Evolutionary conservation across 2,329 filamentous ascomycete genomes (phyloP).

Genomic region (Trichoderma breve): DNA sequence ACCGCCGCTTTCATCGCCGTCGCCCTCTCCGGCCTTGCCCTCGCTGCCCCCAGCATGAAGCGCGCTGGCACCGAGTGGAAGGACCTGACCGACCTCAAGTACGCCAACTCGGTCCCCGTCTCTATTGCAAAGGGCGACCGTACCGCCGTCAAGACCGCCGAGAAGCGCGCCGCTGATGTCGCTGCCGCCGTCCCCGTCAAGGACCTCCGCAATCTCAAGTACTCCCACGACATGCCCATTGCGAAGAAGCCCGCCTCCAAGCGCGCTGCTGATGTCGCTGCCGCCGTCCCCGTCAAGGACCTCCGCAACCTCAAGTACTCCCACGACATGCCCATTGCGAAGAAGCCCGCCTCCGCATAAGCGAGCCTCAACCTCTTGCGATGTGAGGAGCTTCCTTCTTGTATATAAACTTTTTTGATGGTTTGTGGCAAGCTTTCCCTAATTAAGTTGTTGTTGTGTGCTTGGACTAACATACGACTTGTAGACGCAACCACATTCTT

Average conservation of each 20-base stretch:
- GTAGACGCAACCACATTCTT: not conserved
- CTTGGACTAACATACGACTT: not conserved
- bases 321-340: not conserved
- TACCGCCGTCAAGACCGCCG: not conserved
- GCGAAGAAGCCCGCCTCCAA: not conserved
- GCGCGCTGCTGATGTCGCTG: not conserved
- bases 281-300: conserved; percentile 6
- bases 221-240: conserved; percentile 1
- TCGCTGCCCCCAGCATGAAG: conserved; percentile 12
- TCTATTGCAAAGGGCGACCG: not conserved
- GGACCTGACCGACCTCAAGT: conserved; percentile 11
- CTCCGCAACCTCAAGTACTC: conserved; percentile 12
- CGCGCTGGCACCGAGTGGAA: not conserved
- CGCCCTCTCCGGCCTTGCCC: conserved; percentile 19
- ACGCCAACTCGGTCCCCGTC: conserved; percentile 18
- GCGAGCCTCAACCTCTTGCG: not conserved
- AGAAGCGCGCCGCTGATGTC: not conserved
- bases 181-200: not conserved
- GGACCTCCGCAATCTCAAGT: conserved; percentile 12
- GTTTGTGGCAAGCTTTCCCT: not conserved
- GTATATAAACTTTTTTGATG: conserved; percentile 19
- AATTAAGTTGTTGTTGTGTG: not conserved
- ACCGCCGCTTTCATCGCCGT: conserved; percentile 14
- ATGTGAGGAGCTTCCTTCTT: conserved; percentile 7
- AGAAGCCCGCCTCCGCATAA: conserved; percentile 7